A percentile compares a stretch with the other conserved stretches of the same genome.
phyloP scores from a whole-genome alignment of 768 basidiomycete genomes.

The Tulasnella sp. region DNA sequence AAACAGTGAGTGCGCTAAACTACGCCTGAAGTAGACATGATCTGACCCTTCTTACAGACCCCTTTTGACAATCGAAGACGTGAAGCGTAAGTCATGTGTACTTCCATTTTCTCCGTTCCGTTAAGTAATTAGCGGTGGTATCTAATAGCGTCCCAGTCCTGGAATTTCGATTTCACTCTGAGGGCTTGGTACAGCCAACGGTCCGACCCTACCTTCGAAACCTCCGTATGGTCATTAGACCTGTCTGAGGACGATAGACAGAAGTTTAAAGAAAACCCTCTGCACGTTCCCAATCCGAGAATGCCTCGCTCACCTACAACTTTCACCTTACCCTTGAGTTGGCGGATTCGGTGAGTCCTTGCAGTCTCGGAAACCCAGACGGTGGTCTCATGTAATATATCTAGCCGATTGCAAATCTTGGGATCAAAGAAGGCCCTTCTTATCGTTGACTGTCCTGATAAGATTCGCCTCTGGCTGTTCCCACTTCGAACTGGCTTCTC shows the following conservation, averaged over 20 bases:
- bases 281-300: neutral
- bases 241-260: slow-evolving; percentile 9
- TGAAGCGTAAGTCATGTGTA: neutral
- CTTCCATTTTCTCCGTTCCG: neutral
- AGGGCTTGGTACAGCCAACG: neutral
- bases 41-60: neutral
- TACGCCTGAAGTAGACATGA: neutral
- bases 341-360: neutral
- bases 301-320: neutral
- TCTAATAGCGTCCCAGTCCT: neutral
- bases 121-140: too few species aligned
- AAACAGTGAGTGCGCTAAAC: neutral
- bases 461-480: slow-evolving; percentile 18
- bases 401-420: neutral
- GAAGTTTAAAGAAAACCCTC: neutral
- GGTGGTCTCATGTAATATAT: neutral
- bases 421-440: slow-evolving; percentile 3
- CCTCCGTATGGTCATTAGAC: neutral
- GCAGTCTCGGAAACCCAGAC: neutral
- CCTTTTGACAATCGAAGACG: neutral
- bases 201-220: neutral
- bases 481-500: neutral
- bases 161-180: neutral
- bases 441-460: slow-evolving; percentile 6
- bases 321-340: neutral